phyloP scores from a whole-genome alignment of 495 filamentous ascomycete genomes.

The Neurospora africana region DNA sequence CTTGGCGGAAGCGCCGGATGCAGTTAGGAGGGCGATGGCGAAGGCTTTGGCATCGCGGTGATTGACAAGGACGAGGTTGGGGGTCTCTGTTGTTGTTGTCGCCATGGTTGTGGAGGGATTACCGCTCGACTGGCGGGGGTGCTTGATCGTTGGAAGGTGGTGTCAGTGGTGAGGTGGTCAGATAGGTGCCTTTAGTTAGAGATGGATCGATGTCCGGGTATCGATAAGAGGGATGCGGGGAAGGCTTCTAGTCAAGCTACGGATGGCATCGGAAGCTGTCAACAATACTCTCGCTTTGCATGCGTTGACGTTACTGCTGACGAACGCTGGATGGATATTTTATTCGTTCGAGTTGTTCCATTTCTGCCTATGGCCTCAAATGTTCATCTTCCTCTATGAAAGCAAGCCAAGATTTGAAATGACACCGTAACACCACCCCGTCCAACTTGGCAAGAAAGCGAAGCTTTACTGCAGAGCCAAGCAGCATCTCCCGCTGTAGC shows the following conservation, averaged over 20 bases:
- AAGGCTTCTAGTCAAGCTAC: not conserved
- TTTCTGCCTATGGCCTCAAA: not conserved
- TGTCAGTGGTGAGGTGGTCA: not conserved
- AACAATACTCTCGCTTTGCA: not conserved
- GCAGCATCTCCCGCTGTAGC: not conserved
- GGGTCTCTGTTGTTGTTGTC: constrained; percentile 5
- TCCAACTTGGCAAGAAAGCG: not conserved
- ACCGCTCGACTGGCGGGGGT: not conserved
- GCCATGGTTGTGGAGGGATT: not conserved
- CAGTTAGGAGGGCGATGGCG: constrained; percentile 35
- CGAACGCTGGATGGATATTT: not conserved
- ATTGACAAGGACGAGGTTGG: constrained; percentile 2
- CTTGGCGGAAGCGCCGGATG: constrained; percentile 44
- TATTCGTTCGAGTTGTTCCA: not conserved
- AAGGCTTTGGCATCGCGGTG: constrained; percentile 14
- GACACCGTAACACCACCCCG: not conserved
- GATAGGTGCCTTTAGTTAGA: not conserved
- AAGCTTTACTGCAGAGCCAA: not conserved
- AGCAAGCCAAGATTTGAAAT: not conserved
- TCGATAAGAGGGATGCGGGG: not conserved
- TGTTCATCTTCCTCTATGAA: not conserved
- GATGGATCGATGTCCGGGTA: not conserved
- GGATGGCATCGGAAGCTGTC: not conserved
- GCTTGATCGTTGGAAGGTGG: not conserved
- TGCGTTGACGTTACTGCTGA: not conserved